phyloP scores from a whole-genome alignment of 2,329 filamentous ascomycete genomes.

The Leptodontidium sp. region DNA sequence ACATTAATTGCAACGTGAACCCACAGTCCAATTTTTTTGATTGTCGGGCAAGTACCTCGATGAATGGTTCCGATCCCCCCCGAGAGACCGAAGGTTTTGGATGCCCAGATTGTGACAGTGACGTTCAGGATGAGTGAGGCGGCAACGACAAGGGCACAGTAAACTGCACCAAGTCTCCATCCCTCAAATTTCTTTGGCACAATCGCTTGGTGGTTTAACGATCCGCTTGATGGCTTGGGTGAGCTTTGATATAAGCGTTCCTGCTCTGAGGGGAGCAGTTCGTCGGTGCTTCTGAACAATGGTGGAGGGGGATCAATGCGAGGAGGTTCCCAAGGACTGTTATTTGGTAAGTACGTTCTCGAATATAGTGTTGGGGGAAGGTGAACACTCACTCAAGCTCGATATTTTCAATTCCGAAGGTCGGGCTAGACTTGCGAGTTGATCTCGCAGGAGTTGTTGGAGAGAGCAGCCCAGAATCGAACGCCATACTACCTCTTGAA shows the following conservation, averaged over 20 bases:
- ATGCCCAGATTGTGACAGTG: conserved; percentile 32
- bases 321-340: conserved; percentile 26
- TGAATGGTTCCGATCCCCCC: conserved; percentile 33
- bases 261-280: conserved; percentile 16
- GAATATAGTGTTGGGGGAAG: no score
- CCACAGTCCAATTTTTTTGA: conserved; percentile 32
- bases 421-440: neutral
- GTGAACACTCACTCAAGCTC: conserved; percentile 9
- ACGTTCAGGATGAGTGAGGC: conserved; percentile 29
- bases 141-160: conserved; percentile 22
- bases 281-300: conserved; percentile 26
- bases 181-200: conserved; percentile 18
- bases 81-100: conserved; percentile 28
- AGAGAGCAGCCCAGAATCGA: neutral
- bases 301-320: conserved; percentile 16
- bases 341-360: neutral
- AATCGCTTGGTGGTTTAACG: neutral
- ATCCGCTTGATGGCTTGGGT: conserved; percentile 1
- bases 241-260: conserved; percentile 20
- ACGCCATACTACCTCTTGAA: neutral
- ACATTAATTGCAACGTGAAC: conserved; percentile 58
- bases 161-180: conserved; percentile 28
- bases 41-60: conserved; percentile 25
- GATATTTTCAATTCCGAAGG: neutral
- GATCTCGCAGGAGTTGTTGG: neutral